Base-by-base conservation (phyloP, 2,329 filamentous ascomycete genomes). In the Tolypocladium cylindrosporum region DNA sequence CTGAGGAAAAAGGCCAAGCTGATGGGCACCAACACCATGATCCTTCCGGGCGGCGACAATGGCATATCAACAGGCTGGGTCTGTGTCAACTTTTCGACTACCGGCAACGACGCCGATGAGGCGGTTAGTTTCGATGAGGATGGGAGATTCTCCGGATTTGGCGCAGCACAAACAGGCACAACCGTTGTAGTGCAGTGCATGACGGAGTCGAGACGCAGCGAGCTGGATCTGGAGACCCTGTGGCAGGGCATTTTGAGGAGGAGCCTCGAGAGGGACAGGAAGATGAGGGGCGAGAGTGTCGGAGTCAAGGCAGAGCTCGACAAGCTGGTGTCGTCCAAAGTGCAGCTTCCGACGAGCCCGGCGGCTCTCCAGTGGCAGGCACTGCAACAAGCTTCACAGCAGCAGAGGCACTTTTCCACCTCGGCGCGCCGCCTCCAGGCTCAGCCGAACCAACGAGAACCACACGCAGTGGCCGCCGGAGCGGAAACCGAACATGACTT, bases 1-100 rank as follows among this genome's bases (percentile, higher is more conserved):
- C 88, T 92, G 70, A 86, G 89, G 9, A 90, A 90, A 70, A 87
- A 88, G 65, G 89, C 91, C 39, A 91, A 90, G 71, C 77, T 97
- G 60, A 76, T 96, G 64, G 91, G 89, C 16, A 88, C 83, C 59
- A 85, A 85, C 2, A 83, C 84, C 0, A 84, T 85, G n/a, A 79
- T 82, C 53, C 77, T 83, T 7, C 83, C 83, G 13, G 81, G 81
- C 54, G 76, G 81, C 1, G 92, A 96, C 65, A 90, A 97, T 67
- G 93, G 92, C 2, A 89, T 96, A 56, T 87, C 88, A 14, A 97
- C 93, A 1, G 92, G 91, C 11, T 99, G 94, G 94, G 88, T 99
- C 24, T 99, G 94, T 72, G 89, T 97, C 60, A 95, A 96, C 69
- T 82, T 94, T 11, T 90, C 90, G 5, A 83, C 82, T 19, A 79